Percentiles rank a stretch among this genome's conserved stretches.
Conservation (phyloP, 352 stramenopile genomes). For the Phytophthora pisi region DNA sequence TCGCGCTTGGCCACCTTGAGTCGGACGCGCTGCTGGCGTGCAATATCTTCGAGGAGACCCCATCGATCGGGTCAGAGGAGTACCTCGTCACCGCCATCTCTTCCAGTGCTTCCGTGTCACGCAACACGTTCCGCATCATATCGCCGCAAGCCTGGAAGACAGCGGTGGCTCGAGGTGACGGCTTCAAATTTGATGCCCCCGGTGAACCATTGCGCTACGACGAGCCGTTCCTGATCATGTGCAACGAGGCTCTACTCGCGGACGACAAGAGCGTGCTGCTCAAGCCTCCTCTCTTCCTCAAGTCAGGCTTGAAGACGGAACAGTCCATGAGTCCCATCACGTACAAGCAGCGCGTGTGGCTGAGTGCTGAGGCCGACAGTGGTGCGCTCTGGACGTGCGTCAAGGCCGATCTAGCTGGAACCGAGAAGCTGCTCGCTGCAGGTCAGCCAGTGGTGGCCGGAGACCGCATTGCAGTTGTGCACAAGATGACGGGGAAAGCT, state of each 20-base stretch:
- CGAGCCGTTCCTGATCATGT: conserved; percentile 83
- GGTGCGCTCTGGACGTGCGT: conserved; percentile 74
- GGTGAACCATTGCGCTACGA: conserved; percentile 66
- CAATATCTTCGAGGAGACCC: conserved; percentile 88
- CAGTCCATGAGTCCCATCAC: conserved; percentile 87
- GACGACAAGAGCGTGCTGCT: conserved; percentile 79
- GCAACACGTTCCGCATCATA: conserved; percentile 77
- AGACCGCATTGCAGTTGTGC: conserved; percentile 65
- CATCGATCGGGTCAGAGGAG: conserved; percentile 77
- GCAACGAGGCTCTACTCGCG: conserved; percentile 78
- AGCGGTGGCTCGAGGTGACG: conserved; percentile 34
- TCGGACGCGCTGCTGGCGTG: conserved; percentile 58
- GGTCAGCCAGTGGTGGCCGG: conserved; percentile 49
- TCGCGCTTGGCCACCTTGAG: conserved; percentile 60
- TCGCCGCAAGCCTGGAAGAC: conserved; percentile 49
- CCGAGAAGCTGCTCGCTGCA: conserved; percentile 73
- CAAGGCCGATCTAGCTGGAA: conserved; percentile 61
- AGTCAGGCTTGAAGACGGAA: conserved; percentile 83
- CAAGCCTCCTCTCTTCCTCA: conserved; percentile 78
- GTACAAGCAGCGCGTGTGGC: conserved; percentile 83
- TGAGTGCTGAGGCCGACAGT: conserved; percentile 68
- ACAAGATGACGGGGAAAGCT: conserved; percentile 87
- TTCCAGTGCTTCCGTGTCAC: conserved; percentile 34
- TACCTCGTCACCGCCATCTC: conserved; percentile 55
- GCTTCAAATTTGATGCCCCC: conserved; percentile 24